These are phyloP conservation scores for Fusarium nodosum DNA, from an alignment of 2,329 filamentous ascomycete genomes.

Conservation along the genomic window DNA sequence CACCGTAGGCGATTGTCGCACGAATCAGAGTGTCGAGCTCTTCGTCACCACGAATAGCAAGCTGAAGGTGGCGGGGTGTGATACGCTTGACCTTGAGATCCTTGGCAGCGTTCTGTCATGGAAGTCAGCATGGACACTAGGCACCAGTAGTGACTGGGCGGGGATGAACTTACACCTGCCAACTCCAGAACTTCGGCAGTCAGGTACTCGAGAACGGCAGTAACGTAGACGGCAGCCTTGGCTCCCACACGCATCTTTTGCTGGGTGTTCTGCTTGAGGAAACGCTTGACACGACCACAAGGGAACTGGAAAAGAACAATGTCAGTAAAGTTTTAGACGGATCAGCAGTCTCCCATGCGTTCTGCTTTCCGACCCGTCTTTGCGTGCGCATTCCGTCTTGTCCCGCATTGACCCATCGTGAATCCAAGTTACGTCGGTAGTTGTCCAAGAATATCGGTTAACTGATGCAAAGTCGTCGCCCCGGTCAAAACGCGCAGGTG, in stretches of 20 bases:
- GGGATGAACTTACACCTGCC: conserved; percentile 77
- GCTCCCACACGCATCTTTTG: conserved; percentile 99
- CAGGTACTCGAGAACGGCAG: conserved; percentile 96
- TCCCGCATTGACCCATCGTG: conserved; percentile 32
- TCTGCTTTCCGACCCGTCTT: conserved; percentile 21
- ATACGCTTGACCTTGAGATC: conserved; percentile 99
- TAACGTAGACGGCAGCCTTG: conserved; percentile 98
- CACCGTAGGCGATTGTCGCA: conserved; percentile 97
- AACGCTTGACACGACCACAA: conserved; percentile 99
- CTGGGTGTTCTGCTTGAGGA: conserved; percentile 98
- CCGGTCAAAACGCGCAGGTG: conserved; percentile 12
- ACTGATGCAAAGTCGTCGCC: conserved; percentile 24
- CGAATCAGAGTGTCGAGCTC: conserved; percentile 97
- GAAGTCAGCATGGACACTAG: conserved; percentile 42
- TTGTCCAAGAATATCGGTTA: conserved; percentile 22
- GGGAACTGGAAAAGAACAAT: conserved; percentile 77
- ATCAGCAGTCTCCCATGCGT: conserved; percentile 20
- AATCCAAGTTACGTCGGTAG: conserved; percentile 14
- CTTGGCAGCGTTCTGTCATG: conserved; percentile 89
- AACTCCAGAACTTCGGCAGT: conserved; percentile 98
- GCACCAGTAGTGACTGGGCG: conserved; percentile 19
- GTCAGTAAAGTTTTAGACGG: conserved; percentile 42
- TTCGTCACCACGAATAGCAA: conserved; percentile 98
- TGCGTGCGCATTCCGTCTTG: conserved; percentile 33
- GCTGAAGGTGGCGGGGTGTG: conserved; percentile 95